A percentile compares a stretch with the other conserved stretches of the same genome.
These are phyloP conservation scores for Boeremia lycopersici DNA, from an alignment of 2,329 filamentous ascomycete genomes.

Conservation along the genomic window DNA sequence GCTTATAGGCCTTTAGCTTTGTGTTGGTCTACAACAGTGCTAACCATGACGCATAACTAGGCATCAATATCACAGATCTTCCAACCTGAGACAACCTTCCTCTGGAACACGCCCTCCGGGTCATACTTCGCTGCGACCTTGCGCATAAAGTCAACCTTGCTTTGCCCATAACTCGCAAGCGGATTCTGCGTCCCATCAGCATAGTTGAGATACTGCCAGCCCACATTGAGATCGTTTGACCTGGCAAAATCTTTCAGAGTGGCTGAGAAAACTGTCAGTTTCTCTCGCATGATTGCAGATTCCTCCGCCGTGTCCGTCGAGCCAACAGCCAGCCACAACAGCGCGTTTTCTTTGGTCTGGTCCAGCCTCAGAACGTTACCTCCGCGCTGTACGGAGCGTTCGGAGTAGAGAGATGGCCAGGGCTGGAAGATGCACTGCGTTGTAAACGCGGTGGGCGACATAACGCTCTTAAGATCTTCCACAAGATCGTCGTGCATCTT, in stretches of 20 bases:
- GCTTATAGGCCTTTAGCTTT: too few species aligned
- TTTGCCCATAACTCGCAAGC: conserved; percentile 23
- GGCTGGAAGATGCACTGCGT: conserved; percentile 11
- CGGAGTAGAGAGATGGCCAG: conserved; percentile 16
- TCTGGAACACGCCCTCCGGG: conserved; percentile 32
- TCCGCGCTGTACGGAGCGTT: conserved; percentile 1
- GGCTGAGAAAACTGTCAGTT: background rate
- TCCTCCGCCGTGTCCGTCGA: conserved; percentile 18
- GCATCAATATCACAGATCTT: background rate
- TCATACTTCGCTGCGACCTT: conserved; percentile 30
- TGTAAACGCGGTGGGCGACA: conserved; percentile 15
- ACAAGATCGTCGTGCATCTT: conserved; percentile 49
- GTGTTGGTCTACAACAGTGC: too few species aligned
- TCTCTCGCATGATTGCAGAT: conserved; percentile 20
- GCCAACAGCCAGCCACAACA: conserved; percentile 19
- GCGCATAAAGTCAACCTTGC: conserved; percentile 14
- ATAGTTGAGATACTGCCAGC: conserved; percentile 42
- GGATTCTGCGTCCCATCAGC: conserved; percentile 45
- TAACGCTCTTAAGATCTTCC: conserved; percentile 23
- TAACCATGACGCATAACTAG: too few species aligned
- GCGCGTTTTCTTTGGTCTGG: conserved; percentile 17
- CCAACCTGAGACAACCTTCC: conserved; percentile 10
- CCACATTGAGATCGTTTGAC: conserved; percentile 21
- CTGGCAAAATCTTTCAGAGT: conserved; percentile 23
- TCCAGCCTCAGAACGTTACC: conserved; percentile 27